These are phyloP conservation scores for Lichtheimia ornata DNA, from an alignment of 371 early-diverging fungal species.

Conservation along the genomic window DNA sequence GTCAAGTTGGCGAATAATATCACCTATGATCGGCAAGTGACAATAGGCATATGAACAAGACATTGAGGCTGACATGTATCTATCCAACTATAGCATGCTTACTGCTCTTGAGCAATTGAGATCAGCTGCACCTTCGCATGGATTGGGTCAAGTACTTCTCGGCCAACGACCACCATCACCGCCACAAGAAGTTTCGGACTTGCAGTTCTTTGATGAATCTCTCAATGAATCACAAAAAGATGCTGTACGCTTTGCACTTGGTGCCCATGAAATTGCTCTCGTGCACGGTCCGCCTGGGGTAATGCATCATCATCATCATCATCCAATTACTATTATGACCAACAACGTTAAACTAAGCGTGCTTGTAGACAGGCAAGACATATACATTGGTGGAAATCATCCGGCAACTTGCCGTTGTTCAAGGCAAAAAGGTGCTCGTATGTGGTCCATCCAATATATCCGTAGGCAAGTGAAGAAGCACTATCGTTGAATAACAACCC, in stretches of 20 bases:
- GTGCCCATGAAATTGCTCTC: conserved; percentile 70
- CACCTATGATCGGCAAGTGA: conserved; percentile 66
- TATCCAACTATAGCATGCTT: conserved; percentile 30
- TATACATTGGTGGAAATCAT: conserved; percentile 89
- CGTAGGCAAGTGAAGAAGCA: conserved; percentile 61
- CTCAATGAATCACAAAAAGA: conserved; percentile 79
- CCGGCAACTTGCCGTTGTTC: conserved; percentile 67
- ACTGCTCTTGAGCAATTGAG: conserved; percentile 41
- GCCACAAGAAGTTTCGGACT: conserved; percentile 19
- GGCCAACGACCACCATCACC: conserved; percentile 24
- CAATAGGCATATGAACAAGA: neutral
- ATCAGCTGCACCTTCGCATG: conserved; percentile 18
- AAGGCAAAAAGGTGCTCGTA: conserved; percentile 77
- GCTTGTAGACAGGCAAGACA: conserved; percentile 87
- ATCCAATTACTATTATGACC: neutral
- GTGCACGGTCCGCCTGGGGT: conserved; percentile 88
- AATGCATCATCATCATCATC: too few relatives aligned
- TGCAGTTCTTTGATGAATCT: conserved; percentile 59
- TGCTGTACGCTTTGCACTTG: conserved; percentile 72
- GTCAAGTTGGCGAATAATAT: conserved; percentile 78
- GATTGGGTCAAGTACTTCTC: conserved; percentile 28
- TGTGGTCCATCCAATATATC: conserved; percentile 95
- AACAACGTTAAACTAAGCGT: neutral
- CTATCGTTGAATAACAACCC: neutral
- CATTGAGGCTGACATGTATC: neutral